Base-by-base conservation (phyloP, 805 yeast species). In the Metschnikowia sp. region DNA sequence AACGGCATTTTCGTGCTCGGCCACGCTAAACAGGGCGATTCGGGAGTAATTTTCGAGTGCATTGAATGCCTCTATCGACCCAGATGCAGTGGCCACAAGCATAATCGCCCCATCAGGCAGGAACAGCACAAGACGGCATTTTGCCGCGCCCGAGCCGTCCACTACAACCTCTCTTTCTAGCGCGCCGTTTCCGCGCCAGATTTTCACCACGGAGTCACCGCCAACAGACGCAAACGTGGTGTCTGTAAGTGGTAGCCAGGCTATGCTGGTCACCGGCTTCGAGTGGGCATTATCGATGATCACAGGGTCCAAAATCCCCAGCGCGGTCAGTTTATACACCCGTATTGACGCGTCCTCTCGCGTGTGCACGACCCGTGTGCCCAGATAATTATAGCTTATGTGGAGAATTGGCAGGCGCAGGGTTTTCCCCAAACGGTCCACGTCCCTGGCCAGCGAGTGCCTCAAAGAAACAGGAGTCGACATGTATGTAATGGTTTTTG, bases 241-340 rank as follows among this genome's bases (percentile, higher is more conserved):
- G 29, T 79, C 78, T 29, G 68, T 58, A 15, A 58, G 57, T 0
- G 85, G 83, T 40, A 75, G 66, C 83, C 83, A 81, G 2, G 72
- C 54, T 8, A 81, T 49, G 19, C 69, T 51, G 44, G 70, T 74
- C 18, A 75, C 75, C 1, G 70, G 55, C 40, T 62, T 61, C 3
- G 53, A 49, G 51, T 78, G 82, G 2, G 76, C 68, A 31, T 62
- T 62, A 36, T 69, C 75, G 18, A 80, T 67, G 10, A 58, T 57
- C 3, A 68, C 65, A 2, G 76, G 71, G 32, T 74, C 77, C 4
- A 56, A 57, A 26, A 70, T 44, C 18, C 59, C 52, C 30, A 62
- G 67, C 26, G 57, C 54, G 32, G 29, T 36, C 39, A 63, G 61
- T 49, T 60, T 63, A 73, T 78, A 74, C 12, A 76, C 55, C 44